Conservation (phyloP, 2,329 filamentous ascomycete species). For the Curvularia sp. region DNA sequence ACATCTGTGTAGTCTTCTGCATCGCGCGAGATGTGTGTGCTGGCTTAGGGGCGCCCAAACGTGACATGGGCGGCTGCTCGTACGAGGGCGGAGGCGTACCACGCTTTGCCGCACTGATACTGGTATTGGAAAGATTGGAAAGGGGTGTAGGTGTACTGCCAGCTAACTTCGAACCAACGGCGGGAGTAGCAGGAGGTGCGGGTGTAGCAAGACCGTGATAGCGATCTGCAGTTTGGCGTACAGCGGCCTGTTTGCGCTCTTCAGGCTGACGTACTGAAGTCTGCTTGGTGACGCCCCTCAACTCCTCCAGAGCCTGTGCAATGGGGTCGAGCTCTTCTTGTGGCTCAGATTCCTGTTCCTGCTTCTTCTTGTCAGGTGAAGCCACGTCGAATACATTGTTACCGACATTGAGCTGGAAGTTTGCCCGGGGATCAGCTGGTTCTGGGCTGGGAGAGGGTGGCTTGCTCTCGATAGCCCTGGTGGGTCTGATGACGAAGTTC, state of each 20-base stretch:
- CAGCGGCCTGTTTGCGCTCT: slow-evolving; percentile 72
- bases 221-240: slow-evolving; percentile 90
- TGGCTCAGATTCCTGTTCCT: slow-evolving; percentile 51
- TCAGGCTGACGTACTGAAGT: slow-evolving; percentile 83
- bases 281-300: slow-evolving; percentile 87
- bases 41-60: slow-evolving; percentile 86
- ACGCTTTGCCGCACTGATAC: slow-evolving; percentile 65
- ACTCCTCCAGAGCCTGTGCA: slow-evolving; percentile 86
- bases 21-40: slow-evolving; percentile 93
- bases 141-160: slow-evolving; percentile 56
- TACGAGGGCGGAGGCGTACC: slow-evolving; percentile 89
- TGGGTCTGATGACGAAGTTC: slow-evolving; percentile 42
- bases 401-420: slow-evolving; percentile 90
- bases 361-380: slow-evolving; percentile 69
- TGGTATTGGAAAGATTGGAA: slow-evolving; percentile 47
- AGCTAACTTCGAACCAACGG: slow-evolving; percentile 48
- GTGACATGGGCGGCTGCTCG: slow-evolving; percentile 72
- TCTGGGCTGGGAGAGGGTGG: slow-evolving; percentile 63
- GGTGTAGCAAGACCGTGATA: slow-evolving; percentile 94
- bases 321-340: slow-evolving; percentile 83
- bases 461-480: slow-evolving; percentile 42
- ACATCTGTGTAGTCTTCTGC: slow-evolving; percentile 93
- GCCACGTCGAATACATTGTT: slow-evolving; percentile 96
- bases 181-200: slow-evolving; percentile 57
- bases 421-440: slow-evolving; percentile 89